Evolutionary conservation across 805 yeast genomes (phyloP), one percentile per base, ranked within the genome.

Genomic region (Metschnikowia bowlesiae): DNA sequence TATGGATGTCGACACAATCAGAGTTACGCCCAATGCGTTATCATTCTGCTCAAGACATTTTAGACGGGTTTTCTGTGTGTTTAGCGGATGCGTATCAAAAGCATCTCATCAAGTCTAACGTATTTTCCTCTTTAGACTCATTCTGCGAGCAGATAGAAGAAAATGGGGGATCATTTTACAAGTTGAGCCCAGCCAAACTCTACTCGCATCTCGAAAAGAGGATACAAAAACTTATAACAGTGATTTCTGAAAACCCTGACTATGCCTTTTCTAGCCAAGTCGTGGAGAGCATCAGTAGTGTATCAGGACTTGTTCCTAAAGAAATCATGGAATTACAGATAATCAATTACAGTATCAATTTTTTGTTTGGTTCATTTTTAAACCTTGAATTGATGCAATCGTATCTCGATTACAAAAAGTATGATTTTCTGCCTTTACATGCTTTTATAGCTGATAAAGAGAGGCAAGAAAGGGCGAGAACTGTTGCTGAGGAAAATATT

Each of bases 321-420:
- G 64, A 67, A 7, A 66, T 76, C 1, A 56, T 74, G n/a, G 53
- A 61, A 3, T 58, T 70, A 2, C 67, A 75, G 14, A 65, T 71
- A 16, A 61, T 66, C 13, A 70, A 69, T 48, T 64, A 74, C 47
- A 63, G 85, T 6, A 64, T 83, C 3, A 75, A 78, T 29, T 62
- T 83, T 30, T 52, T 83, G 6, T 74, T 80, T 47, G 67, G 61
- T 2, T 74, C 80, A 2, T 75, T 73, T 53, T 65, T 79, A 1
- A 62, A 64, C 16, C 47, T 55, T 3, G 54, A 51, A n/a, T 61
- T 74, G 39, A 63, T 66, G 44, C 48, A 54, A 0, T 54, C 60
- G 37, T 59, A 71, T 10, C 26, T 54, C 3, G 46, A 52, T 6
- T 33, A 45, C 6, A 60, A 37, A n/a, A 33, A 50, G 3, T 48